Base-by-base conservation (phyloP, 768 basidiomycete species). In the Phaffia tasmanica region DNA sequence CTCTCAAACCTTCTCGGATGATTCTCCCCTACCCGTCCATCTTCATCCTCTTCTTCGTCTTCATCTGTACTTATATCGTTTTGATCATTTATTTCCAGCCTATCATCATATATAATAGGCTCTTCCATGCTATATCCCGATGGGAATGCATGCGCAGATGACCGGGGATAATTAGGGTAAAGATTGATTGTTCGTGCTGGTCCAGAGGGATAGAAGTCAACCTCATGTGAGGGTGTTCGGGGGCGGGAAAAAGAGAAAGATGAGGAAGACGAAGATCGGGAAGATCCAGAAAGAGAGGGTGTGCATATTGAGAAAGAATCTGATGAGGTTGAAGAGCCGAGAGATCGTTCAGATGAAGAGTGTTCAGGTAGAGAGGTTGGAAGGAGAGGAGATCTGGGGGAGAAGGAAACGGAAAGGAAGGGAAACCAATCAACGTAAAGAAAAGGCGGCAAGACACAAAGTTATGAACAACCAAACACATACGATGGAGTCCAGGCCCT, bases 1-100 rank as follows among this genome's bases (percentile, higher is more conserved):
- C 48, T 30, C 23, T 61, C 59, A n/a, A 63, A 63, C 15, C 63
- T 30, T 14, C 5, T 47, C 8, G 63, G 63, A 46, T 50, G 50
- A 29, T 63, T 46, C 1, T 32, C 53, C 11, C 32, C 27, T 14
- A 63, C n/a, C 15, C 3, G 9, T 23, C 48, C 63, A 7, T 56
- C 63, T 19, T 46, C 63, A n/a, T 42, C 50, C 19, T 51, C 54
- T 19, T 51, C 49, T 9, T 56, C 63, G 2, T 42, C 63, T 49
- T 63, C 30, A 9, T 56, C 63, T 11, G 23, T 55, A 19, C 19
- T 14, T 50, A 27, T 49, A 16, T 63, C 63, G 29, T 32, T 9
- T 35, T 56, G n/a, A 32, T 15, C 25, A 4, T n/a, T 21, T 6
- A 53, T 63, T 53, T 53, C 51, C 2, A n/a, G 9, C 27, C 30